Evolutionary conservation across 768 basidiomycete species (phyloP), one percentile per base, ranked within the genome.

Genomic region (Royoungia palumana): DNA sequence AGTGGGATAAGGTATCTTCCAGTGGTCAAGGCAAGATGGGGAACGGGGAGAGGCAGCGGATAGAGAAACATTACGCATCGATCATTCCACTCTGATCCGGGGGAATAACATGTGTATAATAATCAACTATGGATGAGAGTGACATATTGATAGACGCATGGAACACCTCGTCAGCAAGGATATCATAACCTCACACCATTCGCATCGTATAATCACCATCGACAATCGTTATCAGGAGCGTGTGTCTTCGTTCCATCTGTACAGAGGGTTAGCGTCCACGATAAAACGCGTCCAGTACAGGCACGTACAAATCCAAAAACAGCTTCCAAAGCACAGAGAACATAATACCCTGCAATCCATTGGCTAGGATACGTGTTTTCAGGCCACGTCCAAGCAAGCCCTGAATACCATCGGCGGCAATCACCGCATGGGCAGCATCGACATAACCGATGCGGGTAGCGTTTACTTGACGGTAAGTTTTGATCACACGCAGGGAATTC

Each of bases 391-490:
- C 92, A 21, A 98, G 85, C 24, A 98, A 69, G 6, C 92, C 94
- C 19, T 63, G 61, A n/a, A 84, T 46, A 11, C 94, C 94, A 56
- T 96, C 94, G 0, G 71, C 68, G 1, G 77, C 77, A 32, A 96
- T 72, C 40, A 98, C 87, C 6, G 80, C 82, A 41, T 77, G 77
- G 0, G 90, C 93, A 1, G 92, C 89, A 44, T 84, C 80, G 5
- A 75, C 47, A 64, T 97, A 98, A 1, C 85, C 80, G 14, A 98
- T 85, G 25, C 81, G 78, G 5, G 80, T 81, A 51, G 87, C 84
- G 62, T 93, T 82, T 27, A 94, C 92, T 65, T 98, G 95, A 14
- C 94, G 75, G 69, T 96, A 97, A 0, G 95, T 97, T 77, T 97
- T 98, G 62, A 98, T 70, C 3, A 98, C 94, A 17, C 92, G 81